These are phyloP conservation scores for Ballota nigra DNA, from an alignment of 257 asterid species.

Conservation along the genomic window DNA sequence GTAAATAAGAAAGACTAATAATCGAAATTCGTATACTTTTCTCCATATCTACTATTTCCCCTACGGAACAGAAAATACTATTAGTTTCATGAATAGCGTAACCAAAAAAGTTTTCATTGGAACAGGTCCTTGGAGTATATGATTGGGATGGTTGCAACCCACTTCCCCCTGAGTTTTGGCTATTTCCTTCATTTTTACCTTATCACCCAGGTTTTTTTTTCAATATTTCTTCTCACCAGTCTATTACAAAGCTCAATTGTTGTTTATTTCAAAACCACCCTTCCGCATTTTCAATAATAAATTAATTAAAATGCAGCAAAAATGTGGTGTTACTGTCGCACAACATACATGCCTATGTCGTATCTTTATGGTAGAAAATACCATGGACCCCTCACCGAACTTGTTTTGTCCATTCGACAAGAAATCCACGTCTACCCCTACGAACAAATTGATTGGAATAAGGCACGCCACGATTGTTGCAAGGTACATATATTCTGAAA, in stretches of 20 bases:
- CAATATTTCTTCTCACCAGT: not conserved
- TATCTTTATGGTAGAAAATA: conserved; percentile 61
- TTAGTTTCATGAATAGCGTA: not conserved
- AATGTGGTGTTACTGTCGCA: conserved; percentile 87
- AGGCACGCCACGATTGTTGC: conserved; percentile 75
- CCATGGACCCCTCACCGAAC: conserved; percentile 64
- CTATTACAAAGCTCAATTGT: too few species aligned
- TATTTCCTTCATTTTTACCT: conserved; percentile 72
- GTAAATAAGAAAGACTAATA: not conserved
- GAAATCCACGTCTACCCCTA: conserved; percentile 63
- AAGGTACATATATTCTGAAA: conserved; percentile 27
- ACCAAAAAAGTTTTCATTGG: not conserved
- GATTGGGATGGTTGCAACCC: conserved; percentile 97
- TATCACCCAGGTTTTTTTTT: conserved; percentile 56
- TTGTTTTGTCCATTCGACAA: conserved; percentile 58
- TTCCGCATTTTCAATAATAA: too few species aligned
- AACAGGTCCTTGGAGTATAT: conserved; percentile 81
- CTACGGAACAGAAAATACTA: not conserved
- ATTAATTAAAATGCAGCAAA: conserved; percentile 44
- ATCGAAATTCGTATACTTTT: too few species aligned
- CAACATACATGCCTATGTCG: conserved; percentile 88
- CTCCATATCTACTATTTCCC: too few species aligned
- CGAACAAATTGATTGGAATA: conserved; percentile 64
- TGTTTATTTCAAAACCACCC: too few species aligned
- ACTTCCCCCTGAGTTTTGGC: conserved; percentile 84